phyloP scores from a whole-genome alignment of 495 filamentous ascomycete species.

The Penicillium ochrochloron region DNA sequence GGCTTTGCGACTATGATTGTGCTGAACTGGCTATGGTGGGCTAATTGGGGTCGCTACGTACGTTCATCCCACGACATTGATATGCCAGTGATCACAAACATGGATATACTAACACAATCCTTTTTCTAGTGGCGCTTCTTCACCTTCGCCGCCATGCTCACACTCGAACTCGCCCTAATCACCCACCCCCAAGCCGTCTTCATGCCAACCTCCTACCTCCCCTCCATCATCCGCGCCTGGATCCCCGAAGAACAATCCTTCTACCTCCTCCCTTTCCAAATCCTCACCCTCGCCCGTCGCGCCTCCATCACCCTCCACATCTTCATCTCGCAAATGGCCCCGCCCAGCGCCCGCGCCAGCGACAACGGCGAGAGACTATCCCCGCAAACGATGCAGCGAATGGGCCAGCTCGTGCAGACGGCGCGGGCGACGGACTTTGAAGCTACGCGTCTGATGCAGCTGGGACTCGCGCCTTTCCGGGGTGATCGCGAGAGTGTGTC shows the following conservation, averaged over 20 bases:
- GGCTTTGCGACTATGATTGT: conserved; percentile 66
- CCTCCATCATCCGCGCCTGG: conserved; percentile 49
- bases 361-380: conserved; percentile 30
- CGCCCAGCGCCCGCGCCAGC: conserved; percentile 21
- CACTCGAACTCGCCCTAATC: conserved; percentile 74
- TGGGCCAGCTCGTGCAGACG: conserved; percentile 48
- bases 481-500: conserved; percentile 66
- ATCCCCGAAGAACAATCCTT: conserved; percentile 55
- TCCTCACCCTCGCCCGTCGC: conserved; percentile 76
- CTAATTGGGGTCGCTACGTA: conserved; percentile 77
- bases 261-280: conserved; percentile 88
- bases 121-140: conserved; percentile 78
- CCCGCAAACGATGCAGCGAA: conserved; percentile 44
- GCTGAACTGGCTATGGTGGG: conserved; percentile 75
- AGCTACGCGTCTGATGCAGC: conserved; percentile 66
- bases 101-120: conserved; percentile 6
- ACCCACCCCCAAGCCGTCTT: conserved; percentile 61
- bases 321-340: conserved; percentile 79
- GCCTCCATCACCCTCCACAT: conserved; percentile 81
- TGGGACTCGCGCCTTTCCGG: conserved; percentile 83
- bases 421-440: conserved; percentile 67
- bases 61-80: conserved; percentile 17
- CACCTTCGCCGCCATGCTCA: conserved; percentile 66
- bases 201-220: conserved; percentile 41
- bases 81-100: not conserved